A percentile compares a stretch with the other conserved stretches of the same genome.
phyloP scores from a whole-genome alignment of 305 asterid genomes.

The Lippia alba region DNA sequence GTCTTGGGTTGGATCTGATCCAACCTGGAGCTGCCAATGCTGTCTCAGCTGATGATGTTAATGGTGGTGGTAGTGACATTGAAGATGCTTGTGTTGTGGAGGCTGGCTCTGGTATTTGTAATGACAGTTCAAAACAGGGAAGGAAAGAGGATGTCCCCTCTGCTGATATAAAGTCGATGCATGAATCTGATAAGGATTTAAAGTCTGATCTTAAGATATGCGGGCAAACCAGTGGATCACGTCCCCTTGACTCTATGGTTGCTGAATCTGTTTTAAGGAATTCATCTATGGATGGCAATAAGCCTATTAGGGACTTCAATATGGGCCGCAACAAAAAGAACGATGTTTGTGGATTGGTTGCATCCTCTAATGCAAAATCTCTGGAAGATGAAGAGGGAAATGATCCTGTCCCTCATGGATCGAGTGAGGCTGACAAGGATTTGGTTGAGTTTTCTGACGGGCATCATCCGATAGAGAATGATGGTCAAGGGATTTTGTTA shows the following conservation, averaged over 20 bases:
- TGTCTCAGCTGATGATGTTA: conserved; percentile 50
- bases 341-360: conserved; percentile 42
- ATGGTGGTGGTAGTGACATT: conserved; percentile 71
- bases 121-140: conserved; percentile 53
- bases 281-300: conserved; percentile 39
- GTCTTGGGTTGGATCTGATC: conserved; percentile 74
- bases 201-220: conserved; percentile 51
- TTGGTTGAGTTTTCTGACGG: conserved; percentile 41
- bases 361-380: conserved; percentile 42
- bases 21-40: conserved; percentile 49
- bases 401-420: conserved; percentile 35
- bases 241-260: conserved; percentile 44
- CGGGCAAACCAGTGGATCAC: conserved; percentile 40
- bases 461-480: conserved; percentile 44
- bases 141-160: conserved; percentile 50
- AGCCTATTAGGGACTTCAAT: conserved; percentile 46
- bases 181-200: conserved; percentile 44
- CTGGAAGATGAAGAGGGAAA: conserved; percentile 41
- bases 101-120: conserved; percentile 50
- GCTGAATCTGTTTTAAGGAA: conserved; percentile 41
- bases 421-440: conserved; percentile 38
- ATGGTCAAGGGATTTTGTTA: conserved; percentile 33
- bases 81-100: conserved; percentile 73
- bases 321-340: conserved; percentile 35
- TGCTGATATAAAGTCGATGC: conserved; percentile 37